Evolutionary conservation across 2,329 filamentous ascomycete species (phyloP).

Genomic region (Paracorniculantispora psalliotae): DNA sequence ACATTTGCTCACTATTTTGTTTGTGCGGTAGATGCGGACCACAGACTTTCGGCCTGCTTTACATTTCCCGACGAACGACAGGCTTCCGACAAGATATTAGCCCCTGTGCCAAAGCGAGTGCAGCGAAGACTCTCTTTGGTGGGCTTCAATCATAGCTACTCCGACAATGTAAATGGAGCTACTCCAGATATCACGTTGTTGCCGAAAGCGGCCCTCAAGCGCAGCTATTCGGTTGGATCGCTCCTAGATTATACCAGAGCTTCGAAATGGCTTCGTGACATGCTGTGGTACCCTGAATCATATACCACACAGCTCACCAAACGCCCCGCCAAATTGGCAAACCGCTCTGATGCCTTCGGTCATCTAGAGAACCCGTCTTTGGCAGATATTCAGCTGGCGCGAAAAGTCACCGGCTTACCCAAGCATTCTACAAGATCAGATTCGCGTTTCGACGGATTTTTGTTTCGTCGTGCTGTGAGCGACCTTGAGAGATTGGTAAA

Average conservation of each 20-base stretch:
- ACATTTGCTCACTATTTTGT: background rate
- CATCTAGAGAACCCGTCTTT: constrained; percentile 5
- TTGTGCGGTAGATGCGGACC: background rate
- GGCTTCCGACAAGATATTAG: background rate
- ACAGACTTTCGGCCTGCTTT: background rate
- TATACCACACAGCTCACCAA: constrained; percentile 26
- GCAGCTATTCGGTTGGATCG: constrained; percentile 24
- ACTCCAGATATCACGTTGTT: background rate
- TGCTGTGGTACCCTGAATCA: constrained; percentile 24
- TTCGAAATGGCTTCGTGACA: constrained; percentile 28
- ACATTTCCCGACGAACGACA: background rate
- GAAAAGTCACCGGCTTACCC: constrained; percentile 17
- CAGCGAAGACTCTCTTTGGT: background rate
- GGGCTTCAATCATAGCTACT: background rate
- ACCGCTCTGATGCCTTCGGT: background rate
- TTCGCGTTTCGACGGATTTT: constrained; percentile 21
- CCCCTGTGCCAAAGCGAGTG: background rate
- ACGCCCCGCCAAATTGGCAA: constrained; percentile 15
- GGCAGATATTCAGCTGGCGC: constrained; percentile 17
- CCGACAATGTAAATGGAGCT: background rate
- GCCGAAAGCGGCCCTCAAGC: constrained; percentile 5
- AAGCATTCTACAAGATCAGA: constrained; percentile 19
- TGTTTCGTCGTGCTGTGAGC: constrained; percentile 33
- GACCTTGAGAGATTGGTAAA: constrained; percentile 43
- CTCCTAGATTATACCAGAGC: constrained; percentile 30